phyloP scores from a whole-genome alignment of 2,329 filamentous ascomycete species.

The Metarhizium rileyi region DNA sequence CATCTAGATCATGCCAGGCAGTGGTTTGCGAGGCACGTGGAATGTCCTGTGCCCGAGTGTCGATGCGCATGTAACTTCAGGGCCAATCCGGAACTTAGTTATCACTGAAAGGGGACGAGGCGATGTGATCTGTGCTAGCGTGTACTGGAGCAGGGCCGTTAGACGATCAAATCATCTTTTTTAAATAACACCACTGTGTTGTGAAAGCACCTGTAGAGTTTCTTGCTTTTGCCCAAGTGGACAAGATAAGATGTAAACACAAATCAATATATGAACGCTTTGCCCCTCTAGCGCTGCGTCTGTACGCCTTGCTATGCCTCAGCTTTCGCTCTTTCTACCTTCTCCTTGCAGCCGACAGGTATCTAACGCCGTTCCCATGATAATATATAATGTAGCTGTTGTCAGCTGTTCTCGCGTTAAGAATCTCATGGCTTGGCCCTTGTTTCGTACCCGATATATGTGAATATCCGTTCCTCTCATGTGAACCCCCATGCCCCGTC shows the following conservation, averaged over 20 bases:
- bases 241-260: neutral
- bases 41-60: conserved; percentile 61
- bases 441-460: neutral
- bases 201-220: no score
- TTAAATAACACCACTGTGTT: neutral
- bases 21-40: conserved; percentile 56
- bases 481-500: neutral
- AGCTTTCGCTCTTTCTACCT: neutral
- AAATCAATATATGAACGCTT: neutral
- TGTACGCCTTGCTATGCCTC: neutral
- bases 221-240: no score
- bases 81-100: conserved; percentile 49
- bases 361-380: neutral
- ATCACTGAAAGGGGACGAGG: conserved; percentile 22
- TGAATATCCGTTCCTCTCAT: neutral
- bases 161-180: neutral
- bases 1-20: conserved; percentile 57
- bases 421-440: no score
- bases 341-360: neutral
- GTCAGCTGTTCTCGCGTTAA: no score
- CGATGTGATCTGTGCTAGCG: neutral
- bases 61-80: conserved; percentile 54
- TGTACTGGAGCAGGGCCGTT: neutral
- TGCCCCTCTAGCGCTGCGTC: neutral
- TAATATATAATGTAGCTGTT: neutral